Base-by-base conservation (phyloP, 2,329 filamentous ascomycete species). In the Huntiella moniliformis region DNA sequence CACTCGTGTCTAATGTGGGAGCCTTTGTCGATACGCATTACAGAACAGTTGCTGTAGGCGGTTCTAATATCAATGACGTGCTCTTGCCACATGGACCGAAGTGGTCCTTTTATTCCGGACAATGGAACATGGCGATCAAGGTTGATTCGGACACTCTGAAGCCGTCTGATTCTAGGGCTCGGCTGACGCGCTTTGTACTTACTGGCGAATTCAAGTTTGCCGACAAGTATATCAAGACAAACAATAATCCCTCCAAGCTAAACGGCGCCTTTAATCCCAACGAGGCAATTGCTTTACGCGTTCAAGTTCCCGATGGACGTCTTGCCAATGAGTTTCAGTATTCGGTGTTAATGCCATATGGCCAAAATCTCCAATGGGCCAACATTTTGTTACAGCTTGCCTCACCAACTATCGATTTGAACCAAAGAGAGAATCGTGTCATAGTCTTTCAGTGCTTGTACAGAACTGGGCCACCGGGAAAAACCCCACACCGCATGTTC, bases 331-430 rank as follows among this genome's bases (percentile, higher is more conserved):
- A 80, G 45, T 78, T 66, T 54, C 68, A 70, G 43, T 60, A 65
- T 0, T 64, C 77, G n/a, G 60, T 62, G 0, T 54, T 63, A 0
- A 51, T 79, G 2, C 63, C 67, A 0, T 54, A 67, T 1, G 73
- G 73, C 0, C 48, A 61, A 13, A 53, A 56, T 1, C 56, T 75
- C 6, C 69, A 73, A 43, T 79, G 73, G 68, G 53, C 61, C 6
- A 78, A 76, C 45, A 66, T 79, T 3, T 53, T 74, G 0, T 53
- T 61, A 1, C 67, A 77, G 52, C 55, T 79, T 3, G 55, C 58
- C 0, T 57, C 60, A 1, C 65, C 67, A 0, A 59, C 59, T 1
- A 44, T 79, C 0, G 66, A 73, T 38, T 67, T 74, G 33, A 67
- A 65, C 8, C 67, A 67, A 37, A 48, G 58, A 0, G 67, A 73